These are phyloP conservation scores for Trametes elegans DNA, from an alignment of 768 basidiomycete genomes.

Conservation along the genomic window DNA sequence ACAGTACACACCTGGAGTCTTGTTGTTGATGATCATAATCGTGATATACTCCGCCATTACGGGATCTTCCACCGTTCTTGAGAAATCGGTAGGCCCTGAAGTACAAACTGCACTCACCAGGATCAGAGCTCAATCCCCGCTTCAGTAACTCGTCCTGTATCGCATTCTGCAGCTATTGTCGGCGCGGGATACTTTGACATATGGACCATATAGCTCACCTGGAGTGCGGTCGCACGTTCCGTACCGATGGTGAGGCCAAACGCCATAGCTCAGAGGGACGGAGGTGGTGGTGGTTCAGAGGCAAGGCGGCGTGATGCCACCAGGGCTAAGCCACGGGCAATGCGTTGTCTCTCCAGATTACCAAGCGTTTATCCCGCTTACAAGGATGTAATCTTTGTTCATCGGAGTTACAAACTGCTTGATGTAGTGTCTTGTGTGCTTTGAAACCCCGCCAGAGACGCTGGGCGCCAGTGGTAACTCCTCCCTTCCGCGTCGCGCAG, in stretches of 20 bases:
- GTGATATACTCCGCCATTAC: conserved; percentile 95
- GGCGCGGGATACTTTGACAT: conserved; percentile 3
- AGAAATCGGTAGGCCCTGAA: not conserved
- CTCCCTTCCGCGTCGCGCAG: no score
- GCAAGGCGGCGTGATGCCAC: conserved; percentile 3
- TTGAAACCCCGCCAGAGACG: no score
- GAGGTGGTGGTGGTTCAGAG: conserved; percentile 3
- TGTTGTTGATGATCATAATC: conserved; percentile 94
- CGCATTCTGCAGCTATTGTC: conserved; percentile 50
- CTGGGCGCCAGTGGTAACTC: no score
- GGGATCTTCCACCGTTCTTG: conserved; percentile 49
- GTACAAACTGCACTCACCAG: conserved; percentile 47
- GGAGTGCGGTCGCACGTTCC: conserved; percentile 68
- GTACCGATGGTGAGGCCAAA: conserved; percentile 80
- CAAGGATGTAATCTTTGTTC: no score
- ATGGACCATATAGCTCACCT: conserved; percentile 43
- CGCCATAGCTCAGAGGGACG: conserved; percentile 45
- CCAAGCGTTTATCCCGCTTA: no score
- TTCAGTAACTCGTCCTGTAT: conserved; percentile 80
- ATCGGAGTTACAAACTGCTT: no score
- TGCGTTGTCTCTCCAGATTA: not conserved
- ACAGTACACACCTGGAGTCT: conserved; percentile 59
- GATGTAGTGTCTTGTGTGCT: no score
- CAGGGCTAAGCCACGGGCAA: not conserved
- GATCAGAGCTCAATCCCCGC: conserved; percentile 71